A percentile compares a stretch with the other conserved stretches of the same genome.
Evolutionary conservation across 2,329 filamentous ascomycete species (phyloP).

Genomic region (Talaromyces sp.): DNA sequence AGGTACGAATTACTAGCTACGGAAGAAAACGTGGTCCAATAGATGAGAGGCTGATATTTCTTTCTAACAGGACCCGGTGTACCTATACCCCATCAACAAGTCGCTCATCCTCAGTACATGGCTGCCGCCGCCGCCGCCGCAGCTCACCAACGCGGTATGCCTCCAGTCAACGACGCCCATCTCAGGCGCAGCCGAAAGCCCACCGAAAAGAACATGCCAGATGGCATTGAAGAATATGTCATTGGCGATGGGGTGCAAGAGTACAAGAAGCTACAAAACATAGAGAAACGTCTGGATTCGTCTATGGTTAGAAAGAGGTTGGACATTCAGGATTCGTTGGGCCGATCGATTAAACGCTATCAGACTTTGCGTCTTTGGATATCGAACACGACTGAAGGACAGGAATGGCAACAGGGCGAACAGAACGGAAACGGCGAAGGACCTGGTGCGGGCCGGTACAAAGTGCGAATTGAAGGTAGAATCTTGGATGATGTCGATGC

Average conservation of each 20-base stretch:
- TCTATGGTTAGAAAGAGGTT: constrained; percentile 91
- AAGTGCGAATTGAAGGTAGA: constrained; percentile 86
- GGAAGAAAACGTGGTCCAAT: constrained; percentile 11
- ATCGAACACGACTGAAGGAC: constrained; percentile 89
- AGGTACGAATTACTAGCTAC: constrained; percentile 29
- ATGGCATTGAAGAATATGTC: constrained; percentile 78
- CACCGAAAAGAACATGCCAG: constrained; percentile 90
- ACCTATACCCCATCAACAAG: constrained; percentile 37
- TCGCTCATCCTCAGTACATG: constrained; percentile 38
- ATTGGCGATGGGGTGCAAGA: constrained; percentile 77
- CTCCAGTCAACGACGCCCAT: constrained; percentile 47
- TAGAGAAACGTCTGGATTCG: constrained; percentile 85
- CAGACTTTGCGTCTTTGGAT: constrained; percentile 91
- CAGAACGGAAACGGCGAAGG: constrained; percentile 62
- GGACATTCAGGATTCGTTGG: constrained; percentile 80
- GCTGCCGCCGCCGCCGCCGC: constrained; percentile 20
- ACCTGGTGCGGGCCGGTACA: constrained; percentile 55
- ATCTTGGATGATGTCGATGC: constrained; percentile 66
- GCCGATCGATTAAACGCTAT: constrained; percentile 71
- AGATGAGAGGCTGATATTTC: neutral
- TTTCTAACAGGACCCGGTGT: constrained; percentile 29
- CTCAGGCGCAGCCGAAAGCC: constrained; percentile 84
- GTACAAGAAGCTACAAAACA: constrained; percentile 79
- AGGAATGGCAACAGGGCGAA: constrained; percentile 89
- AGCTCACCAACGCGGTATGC: constrained; percentile 32